phyloP scores from a whole-genome alignment of 1,139 yeast genomes.

The Arxiozyma heterogenica region DNA sequence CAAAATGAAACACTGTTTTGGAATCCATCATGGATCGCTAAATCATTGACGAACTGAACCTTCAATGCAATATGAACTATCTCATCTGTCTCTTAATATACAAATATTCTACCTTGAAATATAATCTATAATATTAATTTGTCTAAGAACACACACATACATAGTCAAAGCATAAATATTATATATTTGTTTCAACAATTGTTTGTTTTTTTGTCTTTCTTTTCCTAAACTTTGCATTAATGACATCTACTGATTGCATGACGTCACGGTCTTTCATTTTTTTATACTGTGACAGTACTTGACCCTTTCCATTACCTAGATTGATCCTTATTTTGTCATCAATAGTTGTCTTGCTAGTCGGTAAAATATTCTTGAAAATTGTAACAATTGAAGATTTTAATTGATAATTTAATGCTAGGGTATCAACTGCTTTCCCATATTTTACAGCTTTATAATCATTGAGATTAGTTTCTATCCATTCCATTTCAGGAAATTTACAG shows the following conservation, averaged over 20 bases:
- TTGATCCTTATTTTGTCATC: constrained; percentile 38
- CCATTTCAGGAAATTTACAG: constrained; percentile 64
- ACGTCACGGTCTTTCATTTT: constrained; percentile 52
- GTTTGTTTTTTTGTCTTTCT: constrained; percentile 29
- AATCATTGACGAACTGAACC: constrained; percentile 2
- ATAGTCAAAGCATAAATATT: neutral
- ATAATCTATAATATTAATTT: neutral
- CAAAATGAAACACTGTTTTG: constrained; percentile 49
- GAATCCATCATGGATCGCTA: constrained; percentile 46
- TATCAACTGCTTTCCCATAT: constrained; percentile 20
- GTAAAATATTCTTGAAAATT: constrained; percentile 26
- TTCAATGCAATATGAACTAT: neutral
- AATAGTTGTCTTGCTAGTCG: constrained; percentile 13
- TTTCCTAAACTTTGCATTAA: constrained; percentile 55
- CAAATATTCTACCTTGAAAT: neutral
- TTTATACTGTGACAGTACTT: constrained; percentile 46
- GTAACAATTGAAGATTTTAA: constrained; percentile 30
- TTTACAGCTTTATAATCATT: constrained; percentile 22
- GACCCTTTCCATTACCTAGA: constrained; percentile 66
- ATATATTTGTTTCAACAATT: neutral
- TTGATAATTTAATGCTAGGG: constrained; percentile 31
- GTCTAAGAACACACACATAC: neutral
- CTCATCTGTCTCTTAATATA: neutral
- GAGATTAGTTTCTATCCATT: constrained; percentile 42
- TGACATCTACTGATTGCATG: constrained; percentile 52